Evolutionary conservation across 2,329 filamentous ascomycete species (phyloP), one percentile per base, ranked within the genome.

Genomic region (Botryosphaeria dothidea): DNA sequence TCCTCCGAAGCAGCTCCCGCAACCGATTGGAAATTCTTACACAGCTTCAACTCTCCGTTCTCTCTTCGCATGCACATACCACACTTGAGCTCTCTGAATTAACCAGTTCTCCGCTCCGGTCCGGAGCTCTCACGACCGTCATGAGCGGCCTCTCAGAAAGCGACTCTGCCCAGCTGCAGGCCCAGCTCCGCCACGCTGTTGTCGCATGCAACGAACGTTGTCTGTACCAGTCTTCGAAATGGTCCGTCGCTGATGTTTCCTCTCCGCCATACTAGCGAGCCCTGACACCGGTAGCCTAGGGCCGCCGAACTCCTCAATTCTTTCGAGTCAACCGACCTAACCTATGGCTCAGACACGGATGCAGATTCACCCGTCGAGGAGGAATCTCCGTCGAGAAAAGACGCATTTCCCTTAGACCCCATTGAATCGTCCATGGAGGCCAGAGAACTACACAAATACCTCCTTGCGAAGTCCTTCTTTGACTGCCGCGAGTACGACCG

Each of bases 171-270:
- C 89, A 92, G 73, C 82, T 96, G 67, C 88, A 90, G 73, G 85
- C 84, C 41, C 87, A 92, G 36, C 84, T 97, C 48, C 92, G 96
- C 76, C 90, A 93, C 72, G 92, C 94, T 31, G 90, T 95, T 3
- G 85, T 95, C 25, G 93, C 93, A 75, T 98, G 93, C 80, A 96
- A 93, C 1, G 95, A 99, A 76, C 85, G 95, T 76, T 97, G 95
- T 77, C 85, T 99, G 13, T 98, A 97, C 74, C 93, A 97, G 73
- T 95, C 94, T 6, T 90, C 95, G 29, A 98, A 98, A 88, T 99
- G 95, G 95, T 97, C 73, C 41, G 73, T 66, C 27, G 23, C n/a
- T 34, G 13, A 31, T 36, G 19, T 41, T 43, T 58, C 17, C 62
- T 57, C 68, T 56, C 41, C 36, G 17, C 31, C 25, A 13, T 36